Evolutionary conservation across 129 eudicot species (phyloP), one percentile per base, ranked within the genome.

Genomic region (Chrysanthemum lavandulifolium): DNA sequence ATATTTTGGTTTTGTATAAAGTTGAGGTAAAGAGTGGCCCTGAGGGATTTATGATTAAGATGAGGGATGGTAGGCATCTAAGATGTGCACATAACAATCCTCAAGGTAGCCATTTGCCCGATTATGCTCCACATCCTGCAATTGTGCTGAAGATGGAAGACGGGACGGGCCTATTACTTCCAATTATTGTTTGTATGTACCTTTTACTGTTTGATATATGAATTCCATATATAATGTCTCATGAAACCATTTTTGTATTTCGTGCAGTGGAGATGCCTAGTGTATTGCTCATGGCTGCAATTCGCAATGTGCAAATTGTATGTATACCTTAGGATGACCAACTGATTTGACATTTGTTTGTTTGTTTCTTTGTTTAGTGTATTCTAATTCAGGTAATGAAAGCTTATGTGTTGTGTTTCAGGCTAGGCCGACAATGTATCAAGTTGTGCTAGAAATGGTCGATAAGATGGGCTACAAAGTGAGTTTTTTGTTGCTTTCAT

Each of bases 371-470:
- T 21, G 47, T 29, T 61, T 52, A 5, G 21, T 69, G 21, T 62
- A 61, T 61, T 5, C 61, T 36, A 51, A 5, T 19, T 11, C 75
- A 10, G 25, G 33, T 65, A 10, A 65, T 47, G 27, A 51, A 53
- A 75, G 2, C 56, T 45, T 18, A 10, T 67, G 55, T 71, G 68
- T 40, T 64, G 19, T 75, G 66, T 67, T 76, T 76, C 87, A 93
- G 98, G 87, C 98, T 69, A 85, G 98, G 82, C 98, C 96, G 27
- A 89, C 96, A 19, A 82, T 93, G 86, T 93, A 93, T 79, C 89
- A 90, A 50, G 96, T 87, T 66, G 83, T 84, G 80, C 84, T 57
- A 76, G 91, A 89, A 40, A 93, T 93, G 96, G 72, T 93, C 56
- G 89, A 93, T 71, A 89, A 85, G 87, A 93, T 89, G 97, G 98